These are phyloP conservation scores for Hypholoma fasciculare DNA, from an alignment of 768 basidiomycete genomes.

Conservation along the genomic window DNA sequence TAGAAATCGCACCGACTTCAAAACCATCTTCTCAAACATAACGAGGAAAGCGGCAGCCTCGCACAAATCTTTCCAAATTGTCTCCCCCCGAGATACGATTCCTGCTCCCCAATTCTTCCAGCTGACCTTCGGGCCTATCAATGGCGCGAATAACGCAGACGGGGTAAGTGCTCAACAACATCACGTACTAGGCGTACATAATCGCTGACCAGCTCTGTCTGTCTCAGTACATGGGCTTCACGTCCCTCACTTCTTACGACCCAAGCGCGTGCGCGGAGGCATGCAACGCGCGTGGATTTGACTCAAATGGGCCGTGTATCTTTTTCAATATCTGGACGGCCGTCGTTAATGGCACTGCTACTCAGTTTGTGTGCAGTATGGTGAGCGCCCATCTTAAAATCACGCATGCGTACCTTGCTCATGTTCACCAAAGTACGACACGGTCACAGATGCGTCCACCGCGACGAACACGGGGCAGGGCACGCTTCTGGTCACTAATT, in stretches of 20 bases:
- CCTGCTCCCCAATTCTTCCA: conserved; percentile 1
- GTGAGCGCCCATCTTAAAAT: neutral
- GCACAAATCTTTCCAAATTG: neutral
- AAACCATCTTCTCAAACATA: conserved; percentile 1
- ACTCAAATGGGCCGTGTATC: conserved; percentile 3
- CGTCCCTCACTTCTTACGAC: neutral
- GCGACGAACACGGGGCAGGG: neutral
- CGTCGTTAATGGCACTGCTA: neutral
- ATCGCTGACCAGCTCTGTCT: neutral
- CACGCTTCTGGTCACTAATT: neutral
- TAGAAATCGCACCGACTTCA: conserved; percentile 1
- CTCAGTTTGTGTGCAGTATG: neutral
- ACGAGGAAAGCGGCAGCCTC: neutral
- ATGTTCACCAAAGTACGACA: neutral
- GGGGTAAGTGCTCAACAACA: neutral
- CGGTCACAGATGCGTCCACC: conserved; percentile 1
- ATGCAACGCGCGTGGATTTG: neutral
- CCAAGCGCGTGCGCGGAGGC: neutral
- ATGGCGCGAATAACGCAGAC: conserved; percentile 5
- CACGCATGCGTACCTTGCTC: neutral
- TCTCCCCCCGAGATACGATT: neutral
- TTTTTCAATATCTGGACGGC: conserved; percentile 3
- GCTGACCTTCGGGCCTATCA: conserved; percentile 1
- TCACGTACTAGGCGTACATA: neutral
- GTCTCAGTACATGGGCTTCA: conserved; percentile 3